These are phyloP conservation scores for Fomitopsis serialis DNA, from an alignment of 768 basidiomycete species.

Conservation along the genomic window DNA sequence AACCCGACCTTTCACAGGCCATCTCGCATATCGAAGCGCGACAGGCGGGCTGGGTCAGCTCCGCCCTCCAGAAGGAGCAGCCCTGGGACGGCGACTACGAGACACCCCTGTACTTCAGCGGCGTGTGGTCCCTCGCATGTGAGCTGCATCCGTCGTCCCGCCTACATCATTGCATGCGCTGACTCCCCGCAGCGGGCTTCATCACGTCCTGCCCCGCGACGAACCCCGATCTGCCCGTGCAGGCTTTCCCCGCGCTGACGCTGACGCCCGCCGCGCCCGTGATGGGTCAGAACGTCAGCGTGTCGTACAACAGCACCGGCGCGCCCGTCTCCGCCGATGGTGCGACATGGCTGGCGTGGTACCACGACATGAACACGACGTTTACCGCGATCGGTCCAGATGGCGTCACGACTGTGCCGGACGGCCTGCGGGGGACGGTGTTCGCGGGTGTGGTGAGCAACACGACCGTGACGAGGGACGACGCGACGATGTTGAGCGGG, in stretches of 20 bases:
- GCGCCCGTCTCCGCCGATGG: neutral
- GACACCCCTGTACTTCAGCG: constrained; percentile 21
- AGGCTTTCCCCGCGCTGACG: constrained; percentile 39
- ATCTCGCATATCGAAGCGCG: constrained; percentile 55
- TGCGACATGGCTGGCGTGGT: constrained; percentile 33
- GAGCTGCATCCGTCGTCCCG: no score
- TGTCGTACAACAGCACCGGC: constrained; percentile 19
- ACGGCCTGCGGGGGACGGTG: constrained; percentile 39
- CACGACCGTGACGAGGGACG: constrained; percentile 26
- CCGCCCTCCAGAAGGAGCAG: constrained; percentile 34
- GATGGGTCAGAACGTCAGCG: no score
- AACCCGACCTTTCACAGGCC: neutral
- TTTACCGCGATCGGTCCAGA: constrained; percentile 28
- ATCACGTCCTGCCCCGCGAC: constrained; percentile 43
- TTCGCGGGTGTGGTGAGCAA: constrained; percentile 43
- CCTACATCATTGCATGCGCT: neutral
- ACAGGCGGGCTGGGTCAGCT: constrained; percentile 45
- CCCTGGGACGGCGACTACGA: constrained; percentile 47
- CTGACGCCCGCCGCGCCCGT: constrained; percentile 13
- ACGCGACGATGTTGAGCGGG: constrained; percentile 48
- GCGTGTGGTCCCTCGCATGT: constrained; percentile 41
- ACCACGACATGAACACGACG: constrained; percentile 40
- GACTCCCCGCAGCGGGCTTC: constrained; percentile 23
- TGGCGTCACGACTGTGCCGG: constrained; percentile 37
- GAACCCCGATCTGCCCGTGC: constrained; percentile 45